These are phyloP conservation scores for Pseudogymnoascus sp. DNA, from an alignment of 2,329 filamentous ascomycete species.

Conservation along the genomic window DNA sequence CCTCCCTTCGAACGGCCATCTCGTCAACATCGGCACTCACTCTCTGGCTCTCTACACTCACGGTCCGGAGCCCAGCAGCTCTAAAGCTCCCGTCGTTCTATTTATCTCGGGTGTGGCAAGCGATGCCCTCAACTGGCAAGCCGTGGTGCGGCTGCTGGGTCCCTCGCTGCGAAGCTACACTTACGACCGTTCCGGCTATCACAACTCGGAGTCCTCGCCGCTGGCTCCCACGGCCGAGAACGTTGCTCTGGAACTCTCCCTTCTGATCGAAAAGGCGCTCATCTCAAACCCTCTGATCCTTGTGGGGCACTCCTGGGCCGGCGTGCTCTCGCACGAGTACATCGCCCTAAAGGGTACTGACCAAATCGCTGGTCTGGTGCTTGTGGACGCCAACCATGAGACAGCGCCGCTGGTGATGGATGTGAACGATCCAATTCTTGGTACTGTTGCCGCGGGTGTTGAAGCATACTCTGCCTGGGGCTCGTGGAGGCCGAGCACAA, in stretches of 20 bases:
- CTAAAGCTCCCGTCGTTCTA: conserved; percentile 11
- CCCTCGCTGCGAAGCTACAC: conserved; percentile 11
- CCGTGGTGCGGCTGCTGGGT: conserved; percentile 13
- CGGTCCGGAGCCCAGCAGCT: conserved; percentile 8
- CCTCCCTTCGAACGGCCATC: conserved; percentile 15
- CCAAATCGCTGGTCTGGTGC: conserved; percentile 18
- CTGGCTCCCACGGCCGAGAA: conserved; percentile 12
- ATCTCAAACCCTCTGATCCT: conserved; percentile 16
- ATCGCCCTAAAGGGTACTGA: conserved; percentile 3
- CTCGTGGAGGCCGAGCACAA: conserved; percentile 10
- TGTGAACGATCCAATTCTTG: conserved; percentile 7
- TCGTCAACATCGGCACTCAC: conserved; percentile 15
- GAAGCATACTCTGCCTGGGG: conserved; percentile 16
- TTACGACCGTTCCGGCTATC: conserved; percentile 18
- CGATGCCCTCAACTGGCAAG: conserved; percentile 13
- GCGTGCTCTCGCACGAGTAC: conserved; percentile 16
- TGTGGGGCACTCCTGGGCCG: conserved; percentile 19
- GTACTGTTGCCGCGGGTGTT: conserved; percentile 1
- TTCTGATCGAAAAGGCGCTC: conserved; percentile 13
- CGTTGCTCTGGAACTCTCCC: conserved; percentile 16
- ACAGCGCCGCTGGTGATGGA: conserved; percentile 17
- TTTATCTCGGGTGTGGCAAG: conserved; percentile 15
- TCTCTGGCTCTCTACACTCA: conserved; percentile 12
- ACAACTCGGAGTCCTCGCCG: conserved; percentile 13
- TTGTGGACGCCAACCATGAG: conserved; percentile 20